Evolutionary conservation across 495 filamentous ascomycete genomes (phyloP).

Genomic region (Hypoxylon crocopeplum): DNA sequence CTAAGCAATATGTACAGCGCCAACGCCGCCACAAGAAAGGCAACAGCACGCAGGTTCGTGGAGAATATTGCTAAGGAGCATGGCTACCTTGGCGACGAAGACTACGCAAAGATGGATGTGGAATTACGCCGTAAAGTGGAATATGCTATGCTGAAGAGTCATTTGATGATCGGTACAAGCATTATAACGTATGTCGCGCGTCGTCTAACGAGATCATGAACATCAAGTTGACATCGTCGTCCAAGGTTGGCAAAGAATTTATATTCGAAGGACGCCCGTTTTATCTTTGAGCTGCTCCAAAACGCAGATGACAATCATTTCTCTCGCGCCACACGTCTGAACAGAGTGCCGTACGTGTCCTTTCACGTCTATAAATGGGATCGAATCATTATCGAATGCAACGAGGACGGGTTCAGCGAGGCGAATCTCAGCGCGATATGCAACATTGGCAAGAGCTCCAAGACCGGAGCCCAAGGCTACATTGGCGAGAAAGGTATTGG

Average conservation of each 20-base stretch:
- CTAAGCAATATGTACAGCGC: background rate
- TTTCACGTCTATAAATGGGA: slow-evolving; percentile 43
- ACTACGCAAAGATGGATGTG: background rate
- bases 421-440: slow-evolving; percentile 48
- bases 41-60: slow-evolving; percentile 13
- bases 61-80: slow-evolving; percentile 7
- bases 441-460: slow-evolving; percentile 47
- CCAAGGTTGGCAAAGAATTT: slow-evolving; percentile 48
- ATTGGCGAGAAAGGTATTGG: slow-evolving; percentile 61
- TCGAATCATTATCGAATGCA: slow-evolving; percentile 50
- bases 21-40: background rate
- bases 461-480: slow-evolving; percentile 46
- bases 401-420: slow-evolving; percentile 54
- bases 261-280: slow-evolving; percentile 46
- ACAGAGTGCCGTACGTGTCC: slow-evolving; percentile 39
- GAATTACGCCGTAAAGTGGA: slow-evolving; percentile 39
- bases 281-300: slow-evolving; percentile 53
- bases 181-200: slow-evolving; percentile 42
- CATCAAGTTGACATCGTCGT: background rate
- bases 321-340: slow-evolving; percentile 1
- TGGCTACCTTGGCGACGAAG: slow-evolving; percentile 25
- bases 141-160: slow-evolving; percentile 40
- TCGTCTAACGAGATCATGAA: background rate
- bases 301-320: slow-evolving; percentile 53
- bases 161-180: slow-evolving; percentile 39